Evolutionary conservation across 352 stramenopile genomes (phyloP), one percentile per base, ranked within the genome.

Genomic region (Globisporangium recalcitrans): DNA sequence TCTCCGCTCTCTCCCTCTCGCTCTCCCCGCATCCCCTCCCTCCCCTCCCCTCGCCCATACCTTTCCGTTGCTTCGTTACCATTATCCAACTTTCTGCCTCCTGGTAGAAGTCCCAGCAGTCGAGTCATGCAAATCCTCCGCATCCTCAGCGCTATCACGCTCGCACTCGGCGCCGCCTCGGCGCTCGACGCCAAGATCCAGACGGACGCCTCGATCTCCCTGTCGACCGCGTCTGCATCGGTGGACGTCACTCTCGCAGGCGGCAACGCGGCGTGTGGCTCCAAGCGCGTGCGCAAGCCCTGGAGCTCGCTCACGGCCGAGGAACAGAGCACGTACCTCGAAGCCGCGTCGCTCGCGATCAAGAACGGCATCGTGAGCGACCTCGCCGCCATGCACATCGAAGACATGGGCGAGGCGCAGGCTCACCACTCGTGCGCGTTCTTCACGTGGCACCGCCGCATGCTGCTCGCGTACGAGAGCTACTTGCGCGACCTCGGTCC

Each of bases 391-490:
- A 77, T 90, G 54, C 64, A 79, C 16, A 58, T 73, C 32, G 80
- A 88, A 47, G 64, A 76, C 27, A 49, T 83, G 48, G 57, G 74
- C 48, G 62, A 79, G 46, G 75, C 73, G 3, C 78, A 90, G 60
- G 80, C 67, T 9, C 60, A 83, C 40, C 73, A 76, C 64, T 84
- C 78, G 52, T 87, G 78, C 58, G 78, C 59, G 9, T 87, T 87
- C 67, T 82, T 87, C 49, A 73, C 59, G 40, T 92, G 80, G 83
- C 79, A 90, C 68, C 77, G 81, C 13, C 73, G 76, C 10, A 64
- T 88, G 26, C 60, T 92, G 26, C 63, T 90, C 7, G 83, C 70
- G 4, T 88, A 79, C 62, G 83, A 92, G 56, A 73, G 67, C 14
- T 86, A 87, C 40, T 40, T 92, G 48, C 83, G 83, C 31, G 70